Evolutionary conservation across 768 basidiomycete species (phyloP), one percentile per base, ranked within the genome.

Genomic region (Macrolepiota fuliginosa): DNA sequence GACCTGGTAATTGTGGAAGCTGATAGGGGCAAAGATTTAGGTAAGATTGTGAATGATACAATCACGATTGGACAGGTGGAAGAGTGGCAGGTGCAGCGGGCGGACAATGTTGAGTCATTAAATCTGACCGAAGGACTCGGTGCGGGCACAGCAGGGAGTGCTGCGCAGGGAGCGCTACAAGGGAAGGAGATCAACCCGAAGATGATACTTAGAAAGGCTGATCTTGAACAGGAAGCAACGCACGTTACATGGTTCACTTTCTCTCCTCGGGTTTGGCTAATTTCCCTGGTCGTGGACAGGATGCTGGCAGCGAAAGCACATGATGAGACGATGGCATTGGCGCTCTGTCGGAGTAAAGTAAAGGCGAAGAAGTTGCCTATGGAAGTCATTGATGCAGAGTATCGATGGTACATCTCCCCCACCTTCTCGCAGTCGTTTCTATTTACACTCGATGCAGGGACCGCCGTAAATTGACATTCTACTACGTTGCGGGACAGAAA

Each of bases 351-450:
- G 73, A 91, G 81, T 63, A 98, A 98, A 73, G 96, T 97, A 13
- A 81, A 88, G 56, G 93, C 94, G 73, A 92, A 96, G 78, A 94
- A 94, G 71, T 76, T 98, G 70, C 95, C 95, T n/a, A 99, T 99
- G 96, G 94, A 98, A 74, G 95, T 99, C 61, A 88, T 97, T 53
- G 96, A 98, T 74, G 96, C 96, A 35, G 96, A 98, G 76, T 99
- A 96, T 77, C 96, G 98, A 71, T 98, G 95, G 95, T 95, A 61
- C 27, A 90, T 77, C 25, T 29, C 39, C 36, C 13, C 1, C 46
- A 58, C 13, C 11, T 35, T 11, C 46, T 54, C 55, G 54, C 39
- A 19, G 3, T 45, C 32, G 35, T 58, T 22, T 29, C 29, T 63
- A 47, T 46, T 59, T 25, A 35, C 54, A 13, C 55, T 27, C 1